Percentiles rank a stretch among this genome's conserved stretches.
phyloP scores from a whole-genome alignment of 1,284 basidiomycete species.

The Sanguinoderma infundibulare region DNA sequence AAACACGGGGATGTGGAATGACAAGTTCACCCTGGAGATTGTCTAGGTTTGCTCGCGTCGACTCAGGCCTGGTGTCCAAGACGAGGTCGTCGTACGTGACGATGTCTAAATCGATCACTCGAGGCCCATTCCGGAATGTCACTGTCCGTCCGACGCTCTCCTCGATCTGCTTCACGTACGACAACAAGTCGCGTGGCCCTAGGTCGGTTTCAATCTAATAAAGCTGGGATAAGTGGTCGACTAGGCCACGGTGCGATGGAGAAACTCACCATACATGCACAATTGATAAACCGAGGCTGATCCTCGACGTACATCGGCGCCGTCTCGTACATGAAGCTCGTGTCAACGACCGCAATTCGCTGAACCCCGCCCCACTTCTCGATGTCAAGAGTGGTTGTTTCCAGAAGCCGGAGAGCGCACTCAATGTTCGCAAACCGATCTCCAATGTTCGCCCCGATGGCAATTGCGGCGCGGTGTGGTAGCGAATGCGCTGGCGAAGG shows the following conservation, averaged over 20 bases:
- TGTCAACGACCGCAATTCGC: conserved; percentile 63
- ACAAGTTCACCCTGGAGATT: conserved; percentile 70
- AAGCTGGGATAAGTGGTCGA: background rate
- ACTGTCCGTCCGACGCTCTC: conserved; percentile 79
- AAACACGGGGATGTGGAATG: conserved; percentile 83
- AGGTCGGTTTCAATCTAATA: conserved; percentile 77
- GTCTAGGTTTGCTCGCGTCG: conserved; percentile 46
- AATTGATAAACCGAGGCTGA: conserved; percentile 91
- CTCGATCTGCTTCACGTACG: conserved; percentile 80
- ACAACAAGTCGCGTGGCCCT: conserved; percentile 64
- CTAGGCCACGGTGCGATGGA: background rate
- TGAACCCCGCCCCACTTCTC: conserved; percentile 24
- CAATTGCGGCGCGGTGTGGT: conserved; percentile 62
- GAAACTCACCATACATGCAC: conserved; percentile 79
- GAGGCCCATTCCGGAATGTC: conserved; percentile 85
- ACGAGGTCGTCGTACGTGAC: conserved; percentile 75
- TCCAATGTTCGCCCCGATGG: conserved; percentile 91
- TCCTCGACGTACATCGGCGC: conserved; percentile 95
- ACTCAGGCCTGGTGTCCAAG: conserved; percentile 60
- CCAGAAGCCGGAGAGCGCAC: conserved; percentile 67
- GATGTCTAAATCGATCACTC: conserved; percentile 92
- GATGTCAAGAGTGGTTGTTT: conserved; percentile 42
- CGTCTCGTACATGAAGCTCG: conserved; percentile 94
- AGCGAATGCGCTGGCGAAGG: background rate
- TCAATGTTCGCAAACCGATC: conserved; percentile 89